Evolutionary conservation across 2,329 filamentous ascomycete species (phyloP).

Genomic region (Talaromyces verruculosus): DNA sequence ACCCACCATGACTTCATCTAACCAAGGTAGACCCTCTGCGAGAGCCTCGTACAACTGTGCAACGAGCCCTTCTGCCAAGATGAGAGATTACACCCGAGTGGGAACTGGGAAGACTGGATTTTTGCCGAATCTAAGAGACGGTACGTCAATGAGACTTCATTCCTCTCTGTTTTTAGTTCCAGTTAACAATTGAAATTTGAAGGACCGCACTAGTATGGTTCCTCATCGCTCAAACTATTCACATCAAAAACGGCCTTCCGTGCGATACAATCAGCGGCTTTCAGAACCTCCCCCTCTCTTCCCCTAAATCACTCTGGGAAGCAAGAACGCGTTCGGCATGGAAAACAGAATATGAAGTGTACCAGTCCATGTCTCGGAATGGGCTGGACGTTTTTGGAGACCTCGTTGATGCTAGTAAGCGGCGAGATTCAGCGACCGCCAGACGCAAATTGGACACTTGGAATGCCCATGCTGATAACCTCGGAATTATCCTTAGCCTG

Average conservation of each 20-base stretch:
- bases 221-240: slow-evolving; percentile 8
- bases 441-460: slow-evolving; percentile 1
- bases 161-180: neutral
- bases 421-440: neutral
- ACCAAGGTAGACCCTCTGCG: slow-evolving; percentile 4
- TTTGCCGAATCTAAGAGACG: slow-evolving; percentile 14
- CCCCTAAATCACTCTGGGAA: slow-evolving; percentile 11
- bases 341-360: slow-evolving; percentile 13
- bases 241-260: neutral
- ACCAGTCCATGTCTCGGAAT: slow-evolving; percentile 2
- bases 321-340: neutral
- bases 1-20: neutral
- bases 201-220: slow-evolving; percentile 12
- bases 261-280: slow-evolving; percentile 11
- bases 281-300: slow-evolving; percentile 6
- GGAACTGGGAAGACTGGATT: slow-evolving; percentile 13
- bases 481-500: slow-evolving; percentile 3
- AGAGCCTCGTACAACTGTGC: slow-evolving; percentile 9
- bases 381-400: slow-evolving; percentile 14
- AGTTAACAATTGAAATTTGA: neutral
- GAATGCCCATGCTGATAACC: slow-evolving; percentile 7
- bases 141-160: neutral
- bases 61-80: slow-evolving; percentile 12
- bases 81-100: slow-evolving; percentile 11
- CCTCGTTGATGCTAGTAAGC: slow-evolving; percentile 9